A percentile compares a stretch with the other conserved stretches of the same genome.
These are phyloP conservation scores for Tuber melanosporum DNA, from an alignment of 495 filamentous ascomycete species.

Conservation along the genomic window DNA sequence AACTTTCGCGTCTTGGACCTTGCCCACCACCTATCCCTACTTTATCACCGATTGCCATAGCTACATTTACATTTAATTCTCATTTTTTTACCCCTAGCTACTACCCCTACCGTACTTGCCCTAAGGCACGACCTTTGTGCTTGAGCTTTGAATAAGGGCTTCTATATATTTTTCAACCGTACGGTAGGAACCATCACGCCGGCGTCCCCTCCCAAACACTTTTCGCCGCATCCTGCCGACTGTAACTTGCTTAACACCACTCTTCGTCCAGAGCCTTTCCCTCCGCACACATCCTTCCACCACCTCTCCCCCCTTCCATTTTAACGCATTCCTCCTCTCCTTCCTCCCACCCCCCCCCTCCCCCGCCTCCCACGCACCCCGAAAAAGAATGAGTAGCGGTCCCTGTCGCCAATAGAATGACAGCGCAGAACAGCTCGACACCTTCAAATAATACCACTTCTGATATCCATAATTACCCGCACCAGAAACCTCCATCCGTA, in stretches of 20 bases:
- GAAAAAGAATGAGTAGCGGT: constrained; percentile 40
- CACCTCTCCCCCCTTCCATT: constrained; percentile 7
- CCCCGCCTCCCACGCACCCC: constrained; percentile 11
- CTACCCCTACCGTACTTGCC: not conserved
- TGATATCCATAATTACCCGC: constrained; percentile 40
- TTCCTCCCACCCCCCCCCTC: constrained; percentile 18
- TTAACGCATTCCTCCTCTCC: constrained; percentile 26
- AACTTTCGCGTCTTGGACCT: not conserved
- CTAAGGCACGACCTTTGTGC: not conserved
- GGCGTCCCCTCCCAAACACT: not conserved
- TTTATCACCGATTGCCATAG: not conserved
- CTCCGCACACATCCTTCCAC: constrained; percentile 10
- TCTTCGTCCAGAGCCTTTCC: constrained; percentile 23
- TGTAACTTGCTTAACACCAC: constrained; percentile 7
- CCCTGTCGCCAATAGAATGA: constrained; percentile 44
- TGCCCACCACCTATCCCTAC: not conserved
- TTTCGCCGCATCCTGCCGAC: constrained; percentile 1
- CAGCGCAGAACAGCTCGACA: constrained; percentile 41
- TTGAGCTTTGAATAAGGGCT: constrained; percentile 3
- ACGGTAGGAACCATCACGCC: not conserved
- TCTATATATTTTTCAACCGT: not conserved
- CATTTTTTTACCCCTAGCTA: not conserved
- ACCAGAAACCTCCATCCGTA: constrained; percentile 35
- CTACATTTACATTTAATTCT: not conserved
- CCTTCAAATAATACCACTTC: constrained; percentile 40